phyloP scores from a whole-genome alignment of 495 filamentous ascomycete species.

The Ascobolus immersus region DNA sequence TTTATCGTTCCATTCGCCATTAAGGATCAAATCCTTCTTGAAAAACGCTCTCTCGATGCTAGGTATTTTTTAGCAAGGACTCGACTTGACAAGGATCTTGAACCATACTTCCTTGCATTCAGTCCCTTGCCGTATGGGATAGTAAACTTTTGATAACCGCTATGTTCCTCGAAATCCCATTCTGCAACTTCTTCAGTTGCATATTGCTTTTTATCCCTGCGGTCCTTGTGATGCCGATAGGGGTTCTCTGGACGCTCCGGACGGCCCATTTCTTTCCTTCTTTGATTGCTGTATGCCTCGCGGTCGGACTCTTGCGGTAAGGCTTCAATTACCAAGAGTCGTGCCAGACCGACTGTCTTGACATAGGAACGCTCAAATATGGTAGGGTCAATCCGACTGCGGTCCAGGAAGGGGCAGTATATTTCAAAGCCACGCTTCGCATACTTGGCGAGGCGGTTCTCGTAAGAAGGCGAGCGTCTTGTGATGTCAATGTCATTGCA shows the following conservation, averaged over 20 bases:
- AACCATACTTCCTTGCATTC: slow-evolving; percentile 28
- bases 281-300: slow-evolving; percentile 36
- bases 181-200: slow-evolving; percentile 57
- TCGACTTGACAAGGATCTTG: too few relatives aligned
- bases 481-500: slow-evolving; percentile 54
- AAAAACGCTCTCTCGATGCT: slow-evolving; percentile 60
- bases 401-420: slow-evolving; percentile 46
- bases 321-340: slow-evolving; percentile 53
- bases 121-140: slow-evolving; percentile 50
- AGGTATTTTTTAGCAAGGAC: neutral
- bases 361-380: slow-evolving; percentile 44
- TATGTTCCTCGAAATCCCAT: slow-evolving; percentile 49
- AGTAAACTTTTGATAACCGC: slow-evolving; percentile 51
- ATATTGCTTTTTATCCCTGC: slow-evolving; percentile 42
- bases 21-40: slow-evolving; percentile 55
- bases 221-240: slow-evolving; percentile 6
- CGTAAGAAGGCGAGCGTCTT: slow-evolving; percentile 57
- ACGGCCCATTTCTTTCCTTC: slow-evolving; percentile 42
- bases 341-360: slow-evolving; percentile 43
- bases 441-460: slow-evolving; percentile 72
- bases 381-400: slow-evolving; percentile 48
- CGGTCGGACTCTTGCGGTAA: slow-evolving; percentile 38
- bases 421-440: slow-evolving; percentile 61
- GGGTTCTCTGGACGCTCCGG: slow-evolving; percentile 17
- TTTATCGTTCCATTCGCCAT: slow-evolving; percentile 50